Evolutionary conservation across 345 rosid species (phyloP).

Genomic region (Murraya koenigii): DNA sequence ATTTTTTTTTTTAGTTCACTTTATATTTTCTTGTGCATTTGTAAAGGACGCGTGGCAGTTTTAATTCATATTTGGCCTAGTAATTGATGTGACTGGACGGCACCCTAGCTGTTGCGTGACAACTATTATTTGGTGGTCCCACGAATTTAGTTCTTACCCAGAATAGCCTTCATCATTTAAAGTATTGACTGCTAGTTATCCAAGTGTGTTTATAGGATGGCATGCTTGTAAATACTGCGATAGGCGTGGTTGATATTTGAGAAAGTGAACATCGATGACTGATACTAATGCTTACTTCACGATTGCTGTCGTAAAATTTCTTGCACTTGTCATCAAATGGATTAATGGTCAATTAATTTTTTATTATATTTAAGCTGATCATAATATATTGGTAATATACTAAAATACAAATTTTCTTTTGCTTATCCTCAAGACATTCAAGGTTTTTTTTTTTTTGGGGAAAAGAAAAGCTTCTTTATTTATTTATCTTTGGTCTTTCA

Average conservation of each 20-base stretch:
- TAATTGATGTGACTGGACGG: not conserved
- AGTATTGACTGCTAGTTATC: not conserved
- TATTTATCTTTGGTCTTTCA: too few species aligned
- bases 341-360: too few species aligned
- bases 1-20: not conserved
- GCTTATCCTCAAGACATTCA: not conserved
- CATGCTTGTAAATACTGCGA: not conserved
- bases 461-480: too few species aligned
- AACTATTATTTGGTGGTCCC: not conserved
- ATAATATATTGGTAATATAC: too few species aligned
- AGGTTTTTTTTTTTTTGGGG: not conserved
- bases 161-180: not conserved
- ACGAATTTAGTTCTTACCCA: not conserved
- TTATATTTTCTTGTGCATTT: not conserved
- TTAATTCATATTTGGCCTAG: not conserved
- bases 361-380: too few species aligned
- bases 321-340: not conserved
- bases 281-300: too few species aligned
- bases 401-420: not conserved
- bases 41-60: constrained; percentile 5
- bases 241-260: not conserved
- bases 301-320: not conserved
- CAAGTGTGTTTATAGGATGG: not conserved
- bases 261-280: not conserved
- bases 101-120: constrained; percentile 5